A percentile compares a stretch with the other conserved stretches of the same genome.
Conservation (phyloP, 371 early-diverging fungal species). For the Sporodiniella umbellata region DNA sequence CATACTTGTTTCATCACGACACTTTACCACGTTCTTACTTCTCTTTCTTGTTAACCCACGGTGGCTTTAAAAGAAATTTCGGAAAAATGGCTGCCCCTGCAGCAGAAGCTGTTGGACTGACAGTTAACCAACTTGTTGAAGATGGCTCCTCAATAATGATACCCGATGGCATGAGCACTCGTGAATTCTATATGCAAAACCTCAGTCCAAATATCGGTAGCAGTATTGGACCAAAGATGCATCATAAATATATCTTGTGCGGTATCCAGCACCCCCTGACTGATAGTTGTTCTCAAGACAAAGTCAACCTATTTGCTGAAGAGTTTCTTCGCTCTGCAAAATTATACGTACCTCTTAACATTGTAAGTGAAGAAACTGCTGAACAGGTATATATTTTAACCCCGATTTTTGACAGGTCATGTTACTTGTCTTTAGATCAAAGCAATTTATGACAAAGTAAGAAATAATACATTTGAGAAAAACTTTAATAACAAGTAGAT, state of each 20-base stretch:
- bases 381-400: background rate
- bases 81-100: conserved; percentile 54
- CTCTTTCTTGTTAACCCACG: conserved; percentile 64
- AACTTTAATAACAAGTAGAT: background rate
- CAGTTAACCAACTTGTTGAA: conserved; percentile 33
- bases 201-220: conserved; percentile 58
- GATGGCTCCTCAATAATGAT: conserved; percentile 36
- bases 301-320: conserved; percentile 36
- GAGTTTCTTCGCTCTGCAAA: conserved; percentile 57
- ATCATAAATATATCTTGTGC: conserved; percentile 70
- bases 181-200: conserved; percentile 48
- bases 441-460: conserved; percentile 46
- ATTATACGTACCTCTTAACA: conserved; percentile 71
- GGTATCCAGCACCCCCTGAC: conserved; percentile 71
- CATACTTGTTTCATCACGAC: conserved; percentile 59
- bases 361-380: conserved; percentile 38
- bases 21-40: conserved; percentile 65
- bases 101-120: conserved; percentile 36
- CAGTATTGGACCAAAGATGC: conserved; percentile 39
- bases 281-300: conserved; percentile 46
- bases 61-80: conserved; percentile 54
- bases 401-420: too few species aligned
- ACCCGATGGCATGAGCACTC: conserved; percentile 41
- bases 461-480: background rate
- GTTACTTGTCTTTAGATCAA: conserved; percentile 50